A percentile compares a stretch with the other conserved stretches of the same genome.
Evolutionary conservation across 225 moss, liverwort and hornwort genomes (phyloP).

Genomic region (Bryoerythrophyllum caledonicum): DNA sequence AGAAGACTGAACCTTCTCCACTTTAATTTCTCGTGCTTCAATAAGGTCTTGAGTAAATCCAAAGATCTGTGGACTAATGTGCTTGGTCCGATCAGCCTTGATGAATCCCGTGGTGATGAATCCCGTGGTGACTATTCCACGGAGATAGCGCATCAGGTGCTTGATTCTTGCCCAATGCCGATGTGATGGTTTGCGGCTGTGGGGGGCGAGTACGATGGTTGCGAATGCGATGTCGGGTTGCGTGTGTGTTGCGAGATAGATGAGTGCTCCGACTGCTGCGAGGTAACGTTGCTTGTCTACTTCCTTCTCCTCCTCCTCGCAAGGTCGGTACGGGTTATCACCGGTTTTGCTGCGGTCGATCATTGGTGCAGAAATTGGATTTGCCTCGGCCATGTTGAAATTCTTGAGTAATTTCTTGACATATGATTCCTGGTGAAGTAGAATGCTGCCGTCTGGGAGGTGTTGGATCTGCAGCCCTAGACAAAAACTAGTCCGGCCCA

Average conservation of each 20-base stretch:
- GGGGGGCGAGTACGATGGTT: neutral
- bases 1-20: no score
- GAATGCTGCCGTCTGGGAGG: neutral
- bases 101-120: no score
- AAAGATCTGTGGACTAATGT: no score
- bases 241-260: no score
- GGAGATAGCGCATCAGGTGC: neutral
- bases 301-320: neutral
- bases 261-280: neutral
- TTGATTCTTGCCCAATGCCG: neutral
- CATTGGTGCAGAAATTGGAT: no score
- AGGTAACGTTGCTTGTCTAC: neutral
- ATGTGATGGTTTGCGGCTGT: neutral
- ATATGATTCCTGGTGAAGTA: neutral
- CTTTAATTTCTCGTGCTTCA: no score
- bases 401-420: neutral
- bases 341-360: neutral
- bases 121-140: no score
- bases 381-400: neutral
- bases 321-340: neutral
- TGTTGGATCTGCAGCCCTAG: neutral
- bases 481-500: neutral
- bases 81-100: no score
- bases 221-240: neutral
- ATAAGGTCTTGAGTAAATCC: no score